Percentiles rank a stretch among this genome's conserved stretches.
Conservation (phyloP, 345 rosid genomes). For the Eucalyptus brandiana region DNA sequence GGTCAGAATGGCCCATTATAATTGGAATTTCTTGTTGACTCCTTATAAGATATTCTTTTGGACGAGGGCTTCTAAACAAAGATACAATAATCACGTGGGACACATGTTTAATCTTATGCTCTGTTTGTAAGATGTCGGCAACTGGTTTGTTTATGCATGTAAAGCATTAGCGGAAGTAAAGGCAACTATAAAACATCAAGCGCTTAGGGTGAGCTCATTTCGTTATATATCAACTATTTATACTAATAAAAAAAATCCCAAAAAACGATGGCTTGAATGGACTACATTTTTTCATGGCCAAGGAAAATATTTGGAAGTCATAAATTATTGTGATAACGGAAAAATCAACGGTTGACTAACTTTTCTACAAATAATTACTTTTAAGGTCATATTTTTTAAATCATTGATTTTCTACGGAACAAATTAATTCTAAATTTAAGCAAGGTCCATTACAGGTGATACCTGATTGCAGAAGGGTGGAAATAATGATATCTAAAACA, state of each 20-base stretch:
- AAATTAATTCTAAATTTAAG: neutral
- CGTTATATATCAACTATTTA: neutral
- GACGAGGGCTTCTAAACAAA: neutral
- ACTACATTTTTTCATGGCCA: too few relatives aligned
- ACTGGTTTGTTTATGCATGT: neutral
- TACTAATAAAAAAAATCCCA: neutral
- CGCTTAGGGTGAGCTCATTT: neutral
- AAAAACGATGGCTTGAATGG: too few relatives aligned
- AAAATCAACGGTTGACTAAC: neutral
- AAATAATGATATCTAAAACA: neutral
- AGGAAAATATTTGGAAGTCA: too few relatives aligned
- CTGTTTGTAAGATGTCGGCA: neutral
- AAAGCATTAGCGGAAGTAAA: neutral
- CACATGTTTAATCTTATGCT: neutral
- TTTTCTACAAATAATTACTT: neutral
- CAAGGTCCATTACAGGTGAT: neutral
- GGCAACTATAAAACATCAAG: neutral
- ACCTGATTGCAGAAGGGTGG: neutral
- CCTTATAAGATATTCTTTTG: neutral
- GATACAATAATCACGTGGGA: neutral
- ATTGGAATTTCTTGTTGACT: neutral
- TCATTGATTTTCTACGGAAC: neutral
- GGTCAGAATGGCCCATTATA: neutral
- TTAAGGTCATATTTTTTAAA: neutral
- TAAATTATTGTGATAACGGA: too few relatives aligned